Conservation (phyloP, 305 asterid genomes). For the Rubia tinctorum region DNA sequence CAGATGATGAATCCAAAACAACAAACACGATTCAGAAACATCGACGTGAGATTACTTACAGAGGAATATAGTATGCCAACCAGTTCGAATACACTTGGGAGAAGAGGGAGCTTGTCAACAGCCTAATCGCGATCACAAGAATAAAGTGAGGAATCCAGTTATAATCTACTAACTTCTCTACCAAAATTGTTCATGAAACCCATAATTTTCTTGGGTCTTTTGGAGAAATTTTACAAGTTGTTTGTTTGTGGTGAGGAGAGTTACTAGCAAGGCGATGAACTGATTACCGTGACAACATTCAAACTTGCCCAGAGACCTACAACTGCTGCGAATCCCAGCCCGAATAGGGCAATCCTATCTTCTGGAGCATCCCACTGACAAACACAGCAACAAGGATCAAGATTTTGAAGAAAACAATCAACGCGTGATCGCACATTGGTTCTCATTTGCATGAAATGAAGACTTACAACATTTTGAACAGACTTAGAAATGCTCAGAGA, state of each 20-base stretch:
- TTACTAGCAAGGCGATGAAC: neutral
- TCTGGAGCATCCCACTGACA: constrained; percentile 87
- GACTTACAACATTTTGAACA: constrained; percentile 34
- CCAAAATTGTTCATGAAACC: no score
- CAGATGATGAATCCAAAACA: neutral
- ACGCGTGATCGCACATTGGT: neutral
- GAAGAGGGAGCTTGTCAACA: constrained; percentile 65
- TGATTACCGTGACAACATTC: constrained; percentile 63
- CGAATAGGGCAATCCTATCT: constrained; percentile 77
- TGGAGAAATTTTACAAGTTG: no score
- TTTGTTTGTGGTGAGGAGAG: neutral
- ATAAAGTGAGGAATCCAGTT: constrained; percentile 3
- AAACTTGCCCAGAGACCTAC: constrained; percentile 75
- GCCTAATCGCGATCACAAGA: constrained; percentile 41
- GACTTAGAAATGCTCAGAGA: constrained; percentile 25
- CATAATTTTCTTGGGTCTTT: no score
- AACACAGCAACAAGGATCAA: constrained; percentile 16
- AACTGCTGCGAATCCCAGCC: constrained; percentile 81
- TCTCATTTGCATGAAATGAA: neutral
- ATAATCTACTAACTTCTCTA: no score
- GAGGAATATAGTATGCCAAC: constrained; percentile 70
- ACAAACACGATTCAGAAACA: neutral
- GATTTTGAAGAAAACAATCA: constrained; percentile 11
- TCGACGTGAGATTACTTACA: constrained; percentile 45
- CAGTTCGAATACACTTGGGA: constrained; percentile 75